Base-by-base conservation (phyloP, 192 early-diverging fungal genomes). In the Coemansia sp. region DNA sequence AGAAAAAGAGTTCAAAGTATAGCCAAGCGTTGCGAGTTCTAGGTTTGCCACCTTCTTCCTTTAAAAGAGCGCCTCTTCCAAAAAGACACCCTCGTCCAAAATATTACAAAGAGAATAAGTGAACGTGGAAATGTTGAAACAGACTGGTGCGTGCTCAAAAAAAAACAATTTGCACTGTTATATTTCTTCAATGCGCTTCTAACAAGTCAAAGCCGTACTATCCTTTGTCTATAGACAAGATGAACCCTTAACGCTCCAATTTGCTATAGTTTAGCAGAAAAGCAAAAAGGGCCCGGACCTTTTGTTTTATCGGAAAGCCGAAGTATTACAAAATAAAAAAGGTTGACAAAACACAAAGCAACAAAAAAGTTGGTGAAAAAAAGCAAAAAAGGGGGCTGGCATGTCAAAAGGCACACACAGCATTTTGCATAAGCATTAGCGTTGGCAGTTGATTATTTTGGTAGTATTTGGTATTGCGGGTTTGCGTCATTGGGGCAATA, bases 351-450 rank as follows among this genome's bases (percentile, higher is more conserved):
- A 34, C 30, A 27, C 32, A 66, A 52, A 41, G 38, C 30, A 54
- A n/a, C 54, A 44, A 19, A 26, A 60, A 21, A 54, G 25, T 23
- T 25, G 22, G 47, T n/a, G 19, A 49, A 27, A 22, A n/a, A 32
- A 38, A 34, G 34, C 21, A 21, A 58, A 58, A 58, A 18, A 44
- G 54, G 58, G 24, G 58, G 24, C 22, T 19, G 28, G 16, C 56
- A 53, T 44, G 38, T 1, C 38, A 16, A 44, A 44, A 44, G 14
- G 38, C 38, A 44, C 12, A 16, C 12, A 44, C 38, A 44, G 14
- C 38, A 44, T 10, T 34, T 34, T 10, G 32, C n/a, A n/a, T n/a
- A n/a, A n/a, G n/a, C n/a, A n/a, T n/a, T n/a, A n/a, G n/a, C n/a
- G n/a, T n/a, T n/a, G n/a, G n/a, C n/a, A n/a, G n/a, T n/a, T n/a